Evolutionary conservation across 2,329 filamentous ascomycete genomes (phyloP).

Genomic region (Nemania abortiva): DNA sequence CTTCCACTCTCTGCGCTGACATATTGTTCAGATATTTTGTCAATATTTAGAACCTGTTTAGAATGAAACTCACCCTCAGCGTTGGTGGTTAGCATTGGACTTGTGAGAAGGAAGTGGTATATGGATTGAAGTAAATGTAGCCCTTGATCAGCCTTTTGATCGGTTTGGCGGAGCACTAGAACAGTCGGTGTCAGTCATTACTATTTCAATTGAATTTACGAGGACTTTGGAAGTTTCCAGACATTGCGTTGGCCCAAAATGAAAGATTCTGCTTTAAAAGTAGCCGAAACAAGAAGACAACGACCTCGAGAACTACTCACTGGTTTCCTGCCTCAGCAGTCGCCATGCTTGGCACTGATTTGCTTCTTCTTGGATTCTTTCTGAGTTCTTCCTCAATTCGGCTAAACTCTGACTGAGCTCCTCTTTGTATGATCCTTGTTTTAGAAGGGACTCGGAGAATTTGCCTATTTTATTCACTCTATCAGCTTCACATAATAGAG

Average conservation of each 20-base stretch:
- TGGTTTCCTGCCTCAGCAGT: neutral
- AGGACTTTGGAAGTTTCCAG: too few relatives aligned
- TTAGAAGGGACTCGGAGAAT: slow-evolving; percentile 26
- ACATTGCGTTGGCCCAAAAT: too few relatives aligned
- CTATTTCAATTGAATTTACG: too few relatives aligned
- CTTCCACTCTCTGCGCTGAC: neutral
- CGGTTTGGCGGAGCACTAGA: slow-evolving; percentile 4
- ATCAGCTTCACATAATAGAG: neutral
- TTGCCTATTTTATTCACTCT: slow-evolving; percentile 6
- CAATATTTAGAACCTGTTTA: neutral
- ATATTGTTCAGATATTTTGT: neutral
- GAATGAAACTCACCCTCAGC: slow-evolving; percentile 6
- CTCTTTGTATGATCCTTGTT: slow-evolving; percentile 29
- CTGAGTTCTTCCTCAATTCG: slow-evolving; percentile 12
- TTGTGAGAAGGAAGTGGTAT: slow-evolving; percentile 6
- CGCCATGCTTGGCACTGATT: slow-evolving; percentile 19
- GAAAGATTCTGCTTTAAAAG: too few relatives aligned
- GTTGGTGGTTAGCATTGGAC: neutral
- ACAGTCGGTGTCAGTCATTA: too few relatives aligned
- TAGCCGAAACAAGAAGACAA: too few relatives aligned
- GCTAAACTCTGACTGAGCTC: slow-evolving; percentile 14
- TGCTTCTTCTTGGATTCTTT: slow-evolving; percentile 23
- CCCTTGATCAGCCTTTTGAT: slow-evolving; percentile 18
- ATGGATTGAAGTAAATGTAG: slow-evolving; percentile 20
- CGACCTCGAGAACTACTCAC: too few relatives aligned